Evolutionary conservation across 1,139 yeast species (phyloP).

Genomic region (Taiozyma sp.): DNA sequence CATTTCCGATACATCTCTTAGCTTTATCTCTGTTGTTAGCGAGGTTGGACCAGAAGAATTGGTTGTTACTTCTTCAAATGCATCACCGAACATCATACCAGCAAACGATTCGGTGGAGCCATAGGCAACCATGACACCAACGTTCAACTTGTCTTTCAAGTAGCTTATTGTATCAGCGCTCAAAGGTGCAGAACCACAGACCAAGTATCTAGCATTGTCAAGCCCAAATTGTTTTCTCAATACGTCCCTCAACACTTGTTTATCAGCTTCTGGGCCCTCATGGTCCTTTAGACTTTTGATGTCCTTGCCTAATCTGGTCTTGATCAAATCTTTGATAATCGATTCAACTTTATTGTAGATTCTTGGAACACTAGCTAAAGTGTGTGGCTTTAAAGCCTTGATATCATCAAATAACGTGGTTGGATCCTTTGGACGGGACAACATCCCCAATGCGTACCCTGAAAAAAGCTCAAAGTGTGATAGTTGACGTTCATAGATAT

Average conservation of each 20-base stretch:
- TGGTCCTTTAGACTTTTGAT: background rate
- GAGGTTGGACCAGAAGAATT: conserved; percentile 51
- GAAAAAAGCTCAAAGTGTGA: conserved; percentile 13
- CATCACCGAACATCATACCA: conserved; percentile 40
- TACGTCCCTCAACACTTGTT: conserved; percentile 26
- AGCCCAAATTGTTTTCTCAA: conserved; percentile 48
- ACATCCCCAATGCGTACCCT: conserved; percentile 35
- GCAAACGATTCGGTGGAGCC: conserved; percentile 67
- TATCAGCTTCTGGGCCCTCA: conserved; percentile 9
- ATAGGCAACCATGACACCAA: conserved; percentile 49
- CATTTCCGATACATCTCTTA: conserved; percentile 55
- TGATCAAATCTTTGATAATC: conserved; percentile 27
- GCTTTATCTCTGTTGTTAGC: conserved; percentile 44
- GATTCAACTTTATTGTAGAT: conserved; percentile 54
- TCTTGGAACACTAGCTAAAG: conserved; percentile 55
- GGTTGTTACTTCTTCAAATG: conserved; percentile 38
- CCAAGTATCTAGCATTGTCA: conserved; percentile 36
- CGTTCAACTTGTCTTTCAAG: conserved; percentile 45
- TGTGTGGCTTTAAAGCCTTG: conserved; percentile 42
- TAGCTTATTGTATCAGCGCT: conserved; percentile 45
- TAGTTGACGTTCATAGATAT: conserved; percentile 36
- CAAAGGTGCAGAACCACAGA: conserved; percentile 64
- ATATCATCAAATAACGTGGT: conserved; percentile 46
- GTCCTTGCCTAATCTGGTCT: conserved; percentile 23
- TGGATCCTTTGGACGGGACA: conserved; percentile 27